These are phyloP conservation scores for Penicillium italicum DNA, from an alignment of 2,329 filamentous ascomycete genomes.

Conservation along the genomic window DNA sequence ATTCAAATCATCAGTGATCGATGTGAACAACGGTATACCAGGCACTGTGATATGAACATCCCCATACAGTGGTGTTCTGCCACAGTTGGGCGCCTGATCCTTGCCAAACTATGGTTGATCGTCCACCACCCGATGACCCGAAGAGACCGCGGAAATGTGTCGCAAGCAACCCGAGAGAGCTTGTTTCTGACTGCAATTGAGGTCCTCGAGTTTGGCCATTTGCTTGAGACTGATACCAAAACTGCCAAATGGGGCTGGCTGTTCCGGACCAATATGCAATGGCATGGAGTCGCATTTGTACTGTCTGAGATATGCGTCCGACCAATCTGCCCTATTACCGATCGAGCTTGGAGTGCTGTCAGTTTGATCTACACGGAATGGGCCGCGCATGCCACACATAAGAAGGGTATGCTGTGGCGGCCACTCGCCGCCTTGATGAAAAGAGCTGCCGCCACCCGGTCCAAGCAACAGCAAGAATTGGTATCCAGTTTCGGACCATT, in stretches of 20 bases:
- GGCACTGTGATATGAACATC: conserved; percentile 50
- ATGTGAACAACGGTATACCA: conserved; percentile 55
- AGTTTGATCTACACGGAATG: conserved; percentile 44
- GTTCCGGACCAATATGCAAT: conserved; percentile 62
- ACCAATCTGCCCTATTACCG: conserved; percentile 55
- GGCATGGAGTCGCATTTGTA: conserved; percentile 62
- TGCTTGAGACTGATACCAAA: conserved; percentile 61
- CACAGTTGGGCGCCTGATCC: conserved; percentile 65
- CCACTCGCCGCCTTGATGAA: conserved; percentile 59
- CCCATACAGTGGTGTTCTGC: conserved; percentile 65
- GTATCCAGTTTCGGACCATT: conserved; percentile 19
- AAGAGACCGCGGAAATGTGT: conserved; percentile 54
- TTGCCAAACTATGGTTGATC: conserved; percentile 74
- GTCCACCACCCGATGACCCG: conserved; percentile 71
- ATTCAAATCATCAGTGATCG: conserved; percentile 53
- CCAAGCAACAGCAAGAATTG: conserved; percentile 44
- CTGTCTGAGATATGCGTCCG: conserved; percentile 58
- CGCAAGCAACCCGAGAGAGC: conserved; percentile 62
- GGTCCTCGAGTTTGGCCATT: conserved; percentile 66
- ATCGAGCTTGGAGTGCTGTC: conserved; percentile 59
- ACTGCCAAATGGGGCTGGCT: conserved; percentile 64
- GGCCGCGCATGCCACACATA: conserved; percentile 36
- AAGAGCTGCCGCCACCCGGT: conserved; percentile 54
- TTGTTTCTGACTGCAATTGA: conserved; percentile 70
- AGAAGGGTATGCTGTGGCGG: conserved; percentile 59